Conservation (phyloP, 2,329 filamentous ascomycete species). For the Paecilomyces formosus region DNA sequence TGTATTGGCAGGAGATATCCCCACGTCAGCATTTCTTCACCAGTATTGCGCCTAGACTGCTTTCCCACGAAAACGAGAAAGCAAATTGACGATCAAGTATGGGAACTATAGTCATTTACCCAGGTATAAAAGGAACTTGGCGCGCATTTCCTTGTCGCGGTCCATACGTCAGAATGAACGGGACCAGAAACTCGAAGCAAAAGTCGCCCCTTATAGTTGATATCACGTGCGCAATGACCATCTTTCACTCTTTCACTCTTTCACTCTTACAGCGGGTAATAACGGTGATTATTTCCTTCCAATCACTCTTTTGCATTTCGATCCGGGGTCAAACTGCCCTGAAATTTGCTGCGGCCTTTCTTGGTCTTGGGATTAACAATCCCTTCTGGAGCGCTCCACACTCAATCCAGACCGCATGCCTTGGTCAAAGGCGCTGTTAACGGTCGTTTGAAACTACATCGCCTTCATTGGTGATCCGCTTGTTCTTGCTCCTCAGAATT, state of each 20-base stretch:
- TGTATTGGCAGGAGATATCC: neutral
- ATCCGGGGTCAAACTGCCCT: neutral
- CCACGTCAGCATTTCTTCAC: neutral
- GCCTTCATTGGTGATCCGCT: too few species aligned
- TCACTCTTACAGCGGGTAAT: neutral
- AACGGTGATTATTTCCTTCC: neutral
- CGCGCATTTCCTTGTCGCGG: neutral
- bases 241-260: too few species aligned
- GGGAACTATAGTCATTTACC: neutral
- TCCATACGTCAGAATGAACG: neutral
- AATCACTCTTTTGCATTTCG: neutral
- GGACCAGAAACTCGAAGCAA: neutral
- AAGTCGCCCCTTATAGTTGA: neutral
- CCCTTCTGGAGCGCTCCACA: too few species aligned
- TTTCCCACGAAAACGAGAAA: neutral
- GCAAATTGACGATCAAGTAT: neutral
- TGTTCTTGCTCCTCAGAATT: too few species aligned
- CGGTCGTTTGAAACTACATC: too few species aligned
- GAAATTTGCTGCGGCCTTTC: neutral
- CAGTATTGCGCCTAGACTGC: neutral
- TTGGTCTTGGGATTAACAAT: too few species aligned
- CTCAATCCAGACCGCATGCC: too few species aligned
- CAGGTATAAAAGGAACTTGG: neutral
- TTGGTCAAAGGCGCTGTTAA: too few species aligned
- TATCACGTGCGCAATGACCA: neutral